phyloP scores from a whole-genome alignment of 768 basidiomycete genomes.

The Bullera alba region DNA sequence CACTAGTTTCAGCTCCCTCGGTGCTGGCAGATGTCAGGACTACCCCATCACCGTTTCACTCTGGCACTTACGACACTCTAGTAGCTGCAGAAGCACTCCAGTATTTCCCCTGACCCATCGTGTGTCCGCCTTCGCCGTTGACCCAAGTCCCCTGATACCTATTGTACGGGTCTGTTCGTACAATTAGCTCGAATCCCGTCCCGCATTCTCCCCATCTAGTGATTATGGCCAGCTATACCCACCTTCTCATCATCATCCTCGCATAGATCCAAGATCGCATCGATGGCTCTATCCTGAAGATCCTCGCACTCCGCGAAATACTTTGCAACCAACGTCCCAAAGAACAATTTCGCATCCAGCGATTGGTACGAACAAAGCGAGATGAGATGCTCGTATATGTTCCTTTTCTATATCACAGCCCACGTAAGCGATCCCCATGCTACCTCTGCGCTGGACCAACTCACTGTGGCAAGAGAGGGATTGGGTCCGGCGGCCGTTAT shows the following conservation, averaged over 20 bases:
- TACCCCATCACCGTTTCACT: not conserved
- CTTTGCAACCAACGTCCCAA: constrained; percentile 25
- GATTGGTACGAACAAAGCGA: constrained; percentile 17
- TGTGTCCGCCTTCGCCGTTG: constrained; percentile 31
- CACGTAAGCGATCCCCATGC: no score
- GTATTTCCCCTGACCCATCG: constrained; percentile 40
- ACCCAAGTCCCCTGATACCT: constrained; percentile 33
- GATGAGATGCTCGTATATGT: constrained; percentile 20
- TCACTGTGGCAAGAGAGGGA: not conserved
- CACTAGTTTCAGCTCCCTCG: constrained; percentile 27
- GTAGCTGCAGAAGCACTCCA: constrained; percentile 34
- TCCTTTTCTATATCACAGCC: no score
- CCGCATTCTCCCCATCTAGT: not conserved
- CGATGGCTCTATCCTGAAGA: constrained; percentile 34
- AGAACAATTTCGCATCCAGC: constrained; percentile 18
- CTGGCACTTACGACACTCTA: constrained; percentile 33
- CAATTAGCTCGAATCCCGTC: not conserved
- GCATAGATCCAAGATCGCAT: constrained; percentile 36
- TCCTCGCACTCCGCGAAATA: constrained; percentile 36
- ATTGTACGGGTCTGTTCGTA: constrained; percentile 18
- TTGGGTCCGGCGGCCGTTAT: no score
- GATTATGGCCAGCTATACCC: not conserved
- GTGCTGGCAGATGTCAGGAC: constrained; percentile 14
- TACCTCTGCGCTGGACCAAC: constrained; percentile 23
- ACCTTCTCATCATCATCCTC: constrained; percentile 42